These are phyloP conservation scores for Parasarocladium wereldwijsianum DNA, from an alignment of 2,329 filamentous ascomycete species.

Conservation along the genomic window DNA sequence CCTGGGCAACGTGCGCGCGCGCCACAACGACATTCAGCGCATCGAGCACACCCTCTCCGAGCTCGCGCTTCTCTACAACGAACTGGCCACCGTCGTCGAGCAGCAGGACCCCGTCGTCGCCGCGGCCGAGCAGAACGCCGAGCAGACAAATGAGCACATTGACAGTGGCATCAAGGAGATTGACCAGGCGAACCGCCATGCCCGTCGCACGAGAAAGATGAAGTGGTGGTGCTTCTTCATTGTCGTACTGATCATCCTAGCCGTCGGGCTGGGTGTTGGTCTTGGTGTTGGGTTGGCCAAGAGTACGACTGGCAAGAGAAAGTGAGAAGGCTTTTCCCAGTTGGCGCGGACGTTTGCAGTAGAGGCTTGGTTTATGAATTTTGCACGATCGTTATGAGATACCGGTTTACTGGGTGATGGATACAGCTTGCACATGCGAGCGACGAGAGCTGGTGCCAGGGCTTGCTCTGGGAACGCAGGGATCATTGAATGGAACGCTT, in stretches of 20 bases:
- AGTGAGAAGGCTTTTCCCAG: neutral
- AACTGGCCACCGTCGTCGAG: slow-evolving; percentile 61
- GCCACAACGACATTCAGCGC: slow-evolving; percentile 69
- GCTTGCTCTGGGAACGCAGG: neutral
- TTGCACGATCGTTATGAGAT: neutral
- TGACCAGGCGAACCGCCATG: slow-evolving; percentile 50
- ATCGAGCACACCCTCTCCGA: slow-evolving; percentile 65
- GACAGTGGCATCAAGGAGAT: slow-evolving; percentile 57
- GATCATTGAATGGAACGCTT: slow-evolving; percentile 29
- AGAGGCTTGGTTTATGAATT: neutral
- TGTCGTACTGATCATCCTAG: slow-evolving; percentile 40
- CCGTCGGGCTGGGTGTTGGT: slow-evolving; percentile 38
- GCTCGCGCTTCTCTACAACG: slow-evolving; percentile 54
- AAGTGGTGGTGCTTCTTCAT: slow-evolving; percentile 70
- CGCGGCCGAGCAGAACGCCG: slow-evolving; percentile 49
- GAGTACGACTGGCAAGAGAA: slow-evolving; percentile 5
- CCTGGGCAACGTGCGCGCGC: slow-evolving; percentile 64
- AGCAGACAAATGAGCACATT: slow-evolving; percentile 50
- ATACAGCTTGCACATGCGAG: neutral
- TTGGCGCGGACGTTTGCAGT: neutral
- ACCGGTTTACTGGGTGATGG: neutral
- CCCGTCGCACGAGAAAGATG: slow-evolving; percentile 53
- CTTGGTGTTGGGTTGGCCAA: slow-evolving; percentile 30
- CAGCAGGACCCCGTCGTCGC: slow-evolving; percentile 52
- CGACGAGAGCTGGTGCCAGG: neutral